A percentile compares a stretch with the other conserved stretches of the same genome.
Evolutionary conservation across 345 rosid species (phyloP).

Genomic region (Noccaea caerulescens): DNA sequence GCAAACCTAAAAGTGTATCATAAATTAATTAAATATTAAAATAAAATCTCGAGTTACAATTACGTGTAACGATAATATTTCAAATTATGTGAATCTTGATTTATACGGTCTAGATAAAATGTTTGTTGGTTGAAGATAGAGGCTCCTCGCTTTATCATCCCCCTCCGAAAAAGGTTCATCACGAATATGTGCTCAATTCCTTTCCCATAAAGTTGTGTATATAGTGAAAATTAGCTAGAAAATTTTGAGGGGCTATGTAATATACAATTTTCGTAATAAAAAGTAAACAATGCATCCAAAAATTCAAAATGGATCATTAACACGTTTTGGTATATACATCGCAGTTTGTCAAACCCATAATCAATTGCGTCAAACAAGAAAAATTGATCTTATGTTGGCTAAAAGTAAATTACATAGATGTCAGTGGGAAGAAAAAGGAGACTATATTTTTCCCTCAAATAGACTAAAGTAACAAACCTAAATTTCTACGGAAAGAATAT

Average conservation of each 20-base stretch:
- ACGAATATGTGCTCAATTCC: slow-evolving; percentile 41
- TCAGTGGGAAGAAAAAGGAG: slow-evolving; percentile 18
- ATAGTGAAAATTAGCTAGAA: neutral
- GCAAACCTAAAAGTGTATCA: slow-evolving; percentile 16
- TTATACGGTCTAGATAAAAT: slow-evolving; percentile 9
- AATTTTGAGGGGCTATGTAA: neutral
- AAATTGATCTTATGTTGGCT: slow-evolving; percentile 15
- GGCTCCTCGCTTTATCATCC: slow-evolving; percentile 17
- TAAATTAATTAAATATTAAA: slow-evolving; percentile 3
- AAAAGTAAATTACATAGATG: slow-evolving; percentile 28
- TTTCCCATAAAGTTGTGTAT: slow-evolving; percentile 33
- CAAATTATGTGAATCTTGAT: slow-evolving; percentile 10
- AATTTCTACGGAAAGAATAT: slow-evolving; percentile 6
- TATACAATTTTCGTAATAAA: slow-evolving; percentile 13
- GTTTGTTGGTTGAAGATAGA: slow-evolving; percentile 33
- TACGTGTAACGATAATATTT: slow-evolving; percentile 26
- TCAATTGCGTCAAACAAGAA: slow-evolving; percentile 26
- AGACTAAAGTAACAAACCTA: slow-evolving; percentile 38
- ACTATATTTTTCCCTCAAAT: neutral
- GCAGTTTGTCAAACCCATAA: slow-evolving; percentile 21
- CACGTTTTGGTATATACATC: slow-evolving; percentile 9
- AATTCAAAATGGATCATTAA: slow-evolving; percentile 12
- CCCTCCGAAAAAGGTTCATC: slow-evolving; percentile 5
- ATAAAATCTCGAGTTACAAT: slow-evolving; percentile 12
- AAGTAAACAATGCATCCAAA: neutral